phyloP scores from a whole-genome alignment of 2,329 filamentous ascomycete species.

The Didymella glomerata region DNA sequence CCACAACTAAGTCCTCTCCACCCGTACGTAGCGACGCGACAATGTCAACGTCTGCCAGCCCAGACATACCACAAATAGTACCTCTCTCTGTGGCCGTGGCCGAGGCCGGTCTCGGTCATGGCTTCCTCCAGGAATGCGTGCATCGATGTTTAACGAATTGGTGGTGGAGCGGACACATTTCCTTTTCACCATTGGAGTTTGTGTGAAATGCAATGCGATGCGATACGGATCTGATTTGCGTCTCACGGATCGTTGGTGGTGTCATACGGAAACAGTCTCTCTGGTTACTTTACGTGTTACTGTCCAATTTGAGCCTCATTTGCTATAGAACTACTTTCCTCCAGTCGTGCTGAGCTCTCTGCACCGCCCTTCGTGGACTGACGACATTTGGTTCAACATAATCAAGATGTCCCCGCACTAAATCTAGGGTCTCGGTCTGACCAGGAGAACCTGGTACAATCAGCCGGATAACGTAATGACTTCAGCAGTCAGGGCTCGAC shows the following conservation, averaged over 20 bases:
- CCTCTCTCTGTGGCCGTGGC: constrained; percentile 28
- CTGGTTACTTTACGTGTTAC: constrained; percentile 50
- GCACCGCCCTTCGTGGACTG: not conserved
- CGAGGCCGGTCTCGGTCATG: constrained; percentile 18
- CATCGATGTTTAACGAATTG: constrained; percentile 47
- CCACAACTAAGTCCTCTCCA: constrained; percentile 53
- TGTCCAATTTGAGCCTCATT: constrained; percentile 52
- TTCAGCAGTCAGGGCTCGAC: not conserved
- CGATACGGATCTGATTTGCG: constrained; percentile 32
- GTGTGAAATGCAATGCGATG: constrained; percentile 44
- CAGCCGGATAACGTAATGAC: constrained; percentile 14
- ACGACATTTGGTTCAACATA: constrained; percentile 5
- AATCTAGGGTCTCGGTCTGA: constrained; percentile 7
- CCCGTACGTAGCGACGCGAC: constrained; percentile 36
- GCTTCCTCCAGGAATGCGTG: constrained; percentile 42
- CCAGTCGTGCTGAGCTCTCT: not conserved
- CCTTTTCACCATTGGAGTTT: constrained; percentile 50
- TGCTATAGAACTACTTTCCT: constrained; percentile 26
- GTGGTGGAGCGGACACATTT: constrained; percentile 49
- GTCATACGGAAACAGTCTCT: constrained; percentile 43
- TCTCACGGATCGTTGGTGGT: constrained; percentile 48
- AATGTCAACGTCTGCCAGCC: constrained; percentile 44
- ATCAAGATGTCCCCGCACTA: constrained; percentile 12
- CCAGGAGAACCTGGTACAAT: constrained; percentile 10
- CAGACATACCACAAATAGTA: constrained; percentile 38